A percentile compares a stretch with the other conserved stretches of the same genome.
phyloP scores from a whole-genome alignment of 345 rosid genomes.

The Toxicodendron radicans region DNA sequence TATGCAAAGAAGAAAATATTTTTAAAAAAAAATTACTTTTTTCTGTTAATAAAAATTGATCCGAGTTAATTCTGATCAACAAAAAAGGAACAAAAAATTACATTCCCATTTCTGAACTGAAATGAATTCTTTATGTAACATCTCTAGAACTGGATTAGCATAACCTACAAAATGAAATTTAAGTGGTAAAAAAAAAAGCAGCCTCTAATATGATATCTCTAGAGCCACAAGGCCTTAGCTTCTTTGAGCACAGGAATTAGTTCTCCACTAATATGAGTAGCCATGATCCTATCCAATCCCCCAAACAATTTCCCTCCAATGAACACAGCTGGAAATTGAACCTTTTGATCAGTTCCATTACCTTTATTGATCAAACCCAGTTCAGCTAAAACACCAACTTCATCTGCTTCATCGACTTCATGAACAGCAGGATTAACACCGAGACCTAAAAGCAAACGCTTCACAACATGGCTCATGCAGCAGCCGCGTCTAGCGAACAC shows the following conservation, averaged over 20 bases:
- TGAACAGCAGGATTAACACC: conserved; percentile 81
- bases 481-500: conserved; percentile 77
- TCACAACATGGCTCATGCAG: conserved; percentile 92
- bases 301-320: conserved; percentile 91
- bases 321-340: conserved; percentile 78
- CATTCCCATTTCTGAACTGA: conserved; percentile 11
- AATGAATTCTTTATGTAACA: neutral
- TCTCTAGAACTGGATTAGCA: neutral
- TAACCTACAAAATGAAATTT: neutral
- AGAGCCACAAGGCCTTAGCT: conserved; percentile 98
- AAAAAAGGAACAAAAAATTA: conserved; percentile 8
- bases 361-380: conserved; percentile 30
- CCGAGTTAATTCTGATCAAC: neutral
- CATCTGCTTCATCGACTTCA: conserved; percentile 71
- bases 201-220: conserved; percentile 16
- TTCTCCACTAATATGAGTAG: conserved; percentile 87
- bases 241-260: conserved; percentile 71
- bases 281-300: conserved; percentile 91
- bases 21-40: too few species aligned
- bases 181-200: neutral
- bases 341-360: conserved; percentile 2
- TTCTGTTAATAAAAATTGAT: neutral
- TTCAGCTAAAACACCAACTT: conserved; percentile 37
- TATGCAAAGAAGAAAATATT: too few species aligned
- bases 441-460: conserved; percentile 62